Conservation (phyloP, 352 stramenopile species). For the Phytophthora megakarya region DNA sequence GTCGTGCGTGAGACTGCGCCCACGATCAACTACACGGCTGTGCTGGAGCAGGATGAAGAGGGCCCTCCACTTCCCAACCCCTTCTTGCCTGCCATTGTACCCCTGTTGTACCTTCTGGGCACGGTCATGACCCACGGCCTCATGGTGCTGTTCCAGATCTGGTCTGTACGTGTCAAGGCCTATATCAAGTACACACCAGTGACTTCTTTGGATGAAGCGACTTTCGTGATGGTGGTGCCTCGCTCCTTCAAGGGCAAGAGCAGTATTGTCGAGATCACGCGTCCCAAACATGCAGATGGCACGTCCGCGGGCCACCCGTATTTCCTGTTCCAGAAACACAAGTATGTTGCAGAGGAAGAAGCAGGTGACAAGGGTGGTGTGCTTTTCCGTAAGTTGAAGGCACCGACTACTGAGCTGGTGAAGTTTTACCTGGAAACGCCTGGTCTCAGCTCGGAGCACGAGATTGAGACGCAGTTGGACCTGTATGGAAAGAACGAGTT, state of each 20-base stretch:
- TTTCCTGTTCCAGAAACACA: constrained; percentile 91
- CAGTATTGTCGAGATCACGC: constrained; percentile 76
- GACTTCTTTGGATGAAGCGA: constrained; percentile 58
- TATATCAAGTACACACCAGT: constrained; percentile 88
- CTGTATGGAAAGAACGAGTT: constrained; percentile 93
- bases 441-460: constrained; percentile 52
- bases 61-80: constrained; percentile 86
- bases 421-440: constrained; percentile 62
- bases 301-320: constrained; percentile 53
- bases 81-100: constrained; percentile 90
- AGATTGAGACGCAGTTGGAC: constrained; percentile 54
- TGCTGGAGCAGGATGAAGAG: constrained; percentile 60
- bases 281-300: constrained; percentile 38
- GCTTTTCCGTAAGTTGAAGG: constrained; percentile 82
- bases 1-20: constrained; percentile 55
- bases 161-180: constrained; percentile 79
- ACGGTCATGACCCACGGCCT: constrained; percentile 85
- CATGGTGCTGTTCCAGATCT: constrained; percentile 90
- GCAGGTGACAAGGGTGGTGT: constrained; percentile 60
- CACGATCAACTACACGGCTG: constrained; percentile 63
- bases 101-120: constrained; percentile 83
- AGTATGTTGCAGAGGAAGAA: constrained; percentile 78
- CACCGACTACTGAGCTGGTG: constrained; percentile 64
- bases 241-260: constrained; percentile 89
- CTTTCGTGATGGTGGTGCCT: constrained; percentile 82